Conservation (phyloP, 805 yeast genomes). For the Phaffomyces opuntiae region DNA sequence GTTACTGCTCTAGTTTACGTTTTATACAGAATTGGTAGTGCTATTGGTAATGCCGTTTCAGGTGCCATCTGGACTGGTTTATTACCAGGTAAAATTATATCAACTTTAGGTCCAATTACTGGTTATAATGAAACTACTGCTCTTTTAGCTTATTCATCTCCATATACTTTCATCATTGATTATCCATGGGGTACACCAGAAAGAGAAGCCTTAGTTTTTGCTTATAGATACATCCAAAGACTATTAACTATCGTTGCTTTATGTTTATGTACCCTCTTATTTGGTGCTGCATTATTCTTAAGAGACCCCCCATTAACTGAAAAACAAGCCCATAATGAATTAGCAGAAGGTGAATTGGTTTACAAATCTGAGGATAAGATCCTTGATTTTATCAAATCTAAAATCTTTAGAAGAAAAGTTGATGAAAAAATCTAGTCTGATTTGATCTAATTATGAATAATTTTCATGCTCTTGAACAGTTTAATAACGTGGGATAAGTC, state of each 20-base stretch:
- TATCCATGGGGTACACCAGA: slow-evolving; percentile 60
- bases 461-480: too few species aligned
- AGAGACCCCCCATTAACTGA: slow-evolving; percentile 42
- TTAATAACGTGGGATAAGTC: neutral
- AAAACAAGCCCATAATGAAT: slow-evolving; percentile 19
- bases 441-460: too few species aligned
- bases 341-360: slow-evolving; percentile 18
- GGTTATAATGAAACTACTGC: slow-evolving; percentile 30
- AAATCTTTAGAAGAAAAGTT: slow-evolving; percentile 4
- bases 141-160: slow-evolving; percentile 41
- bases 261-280: slow-evolving; percentile 43
- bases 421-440: too few species aligned
- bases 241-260: slow-evolving; percentile 47
- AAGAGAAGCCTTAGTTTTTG: slow-evolving; percentile 47
- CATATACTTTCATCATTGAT: slow-evolving; percentile 39
- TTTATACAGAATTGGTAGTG: slow-evolving; percentile 55
- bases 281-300: slow-evolving; percentile 39
- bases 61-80: slow-evolving; percentile 72
- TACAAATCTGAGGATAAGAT: slow-evolving; percentile 17
- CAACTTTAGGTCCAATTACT: slow-evolving; percentile 18
- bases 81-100: slow-evolving; percentile 36
- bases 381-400: slow-evolving; percentile 8
- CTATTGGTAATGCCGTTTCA: slow-evolving; percentile 54
- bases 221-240: slow-evolving; percentile 55
- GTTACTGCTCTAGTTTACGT: slow-evolving; percentile 53